These are phyloP conservation scores for Trypethelium eluteriae DNA, from an alignment of 495 filamentous ascomycete species.

Conservation along the genomic window DNA sequence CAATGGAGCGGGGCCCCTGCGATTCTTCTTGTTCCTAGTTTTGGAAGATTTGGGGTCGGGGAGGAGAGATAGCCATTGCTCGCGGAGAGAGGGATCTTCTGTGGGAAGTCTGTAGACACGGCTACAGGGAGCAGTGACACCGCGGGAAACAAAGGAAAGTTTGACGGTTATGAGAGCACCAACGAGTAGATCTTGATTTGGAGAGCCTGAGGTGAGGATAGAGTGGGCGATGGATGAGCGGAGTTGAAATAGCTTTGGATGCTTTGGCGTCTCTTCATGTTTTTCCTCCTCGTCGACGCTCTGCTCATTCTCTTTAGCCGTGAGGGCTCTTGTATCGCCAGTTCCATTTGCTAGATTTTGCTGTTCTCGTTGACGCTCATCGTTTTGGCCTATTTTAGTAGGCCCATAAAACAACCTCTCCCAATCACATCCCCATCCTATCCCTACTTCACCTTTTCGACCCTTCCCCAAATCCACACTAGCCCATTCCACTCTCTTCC, in stretches of 20 bases:
- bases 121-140: constrained; percentile 54
- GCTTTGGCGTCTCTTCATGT: not conserved
- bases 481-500: constrained; percentile 68
- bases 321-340: not conserved
- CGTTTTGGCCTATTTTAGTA: not conserved
- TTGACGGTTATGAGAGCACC: constrained; percentile 48
- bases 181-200: constrained; percentile 21
- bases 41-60: constrained; percentile 17
- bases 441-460: constrained; percentile 74
- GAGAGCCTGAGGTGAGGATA: constrained; percentile 19
- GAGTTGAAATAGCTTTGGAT: constrained; percentile 15
- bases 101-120: constrained; percentile 66
- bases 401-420: constrained; percentile 47
- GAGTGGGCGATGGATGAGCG: constrained; percentile 11
- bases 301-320: not conserved
- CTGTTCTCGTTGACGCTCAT: not conserved
- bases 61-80: constrained; percentile 47
- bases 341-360: not conserved
- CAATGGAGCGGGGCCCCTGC: constrained; percentile 13
- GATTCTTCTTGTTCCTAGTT: constrained; percentile 15
- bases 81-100: constrained; percentile 39
- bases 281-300: not conserved
- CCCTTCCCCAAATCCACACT: constrained; percentile 66
- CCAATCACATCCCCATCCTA: constrained; percentile 85
- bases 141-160: constrained; percentile 51